Base-by-base conservation (phyloP, 2,329 filamentous ascomycete species). In the Fusarium bactridioides region DNA sequence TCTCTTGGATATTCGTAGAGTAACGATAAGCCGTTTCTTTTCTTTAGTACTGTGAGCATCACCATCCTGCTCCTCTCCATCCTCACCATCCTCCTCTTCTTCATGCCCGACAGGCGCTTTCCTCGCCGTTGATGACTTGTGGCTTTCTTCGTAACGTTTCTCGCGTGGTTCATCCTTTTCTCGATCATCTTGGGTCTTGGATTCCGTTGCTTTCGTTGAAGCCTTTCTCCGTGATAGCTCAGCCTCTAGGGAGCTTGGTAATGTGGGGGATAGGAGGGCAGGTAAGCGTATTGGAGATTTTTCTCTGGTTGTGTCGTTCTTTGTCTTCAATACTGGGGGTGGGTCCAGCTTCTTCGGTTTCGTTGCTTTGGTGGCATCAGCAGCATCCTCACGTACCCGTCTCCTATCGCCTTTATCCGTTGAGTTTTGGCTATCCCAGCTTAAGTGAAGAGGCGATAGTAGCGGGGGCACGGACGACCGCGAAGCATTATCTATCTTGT, bases 251-350 rank as follows among this genome's bases (percentile, higher is more conserved):
- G 85, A 77, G 0, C 86, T 81, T 3, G 88, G 88, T 11, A 90
- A 77, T 1, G 87, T 90, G 1, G 88, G 88, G 1, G 88, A 90
- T 16, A 90, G 80, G 11, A 90, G 80, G 0, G 84, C 80, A 2
- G 87, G 88, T 31, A 89, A 78, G 51, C 80, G 80, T 13, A 78
- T 38, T 1, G 82, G 77, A 3, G 80, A 77, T 55, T 77, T 83
- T 25, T 82, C 78, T 68, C 82, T 86, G 73, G 82, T 86, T 25
- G 74, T 13, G 6, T 73, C 70, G 50, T 67, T 73, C 66, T 59
- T 86, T 75, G 75, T 18, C 11, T 74, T 74, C 1, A 77, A 69
- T 15, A 71, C 67, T 8, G 78, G 68, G 38, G 70, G 70, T 16
- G 78, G 66, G 38, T 78, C 78, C 16, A 66, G 69, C 70, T 74